These are phyloP conservation scores for Hypericum perforatum DNA, from an alignment of 345 rosid genomes.

Conservation along the genomic window DNA sequence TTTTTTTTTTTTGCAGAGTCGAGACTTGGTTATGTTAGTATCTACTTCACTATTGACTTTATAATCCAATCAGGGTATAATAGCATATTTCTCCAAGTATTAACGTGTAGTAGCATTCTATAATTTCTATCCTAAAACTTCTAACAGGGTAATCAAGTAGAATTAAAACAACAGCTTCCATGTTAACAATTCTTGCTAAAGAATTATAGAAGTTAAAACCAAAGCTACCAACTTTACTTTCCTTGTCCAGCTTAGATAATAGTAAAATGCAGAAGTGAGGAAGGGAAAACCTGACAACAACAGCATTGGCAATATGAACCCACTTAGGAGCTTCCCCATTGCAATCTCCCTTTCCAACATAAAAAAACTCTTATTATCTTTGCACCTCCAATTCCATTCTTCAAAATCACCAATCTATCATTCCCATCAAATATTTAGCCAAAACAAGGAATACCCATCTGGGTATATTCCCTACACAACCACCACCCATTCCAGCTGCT, in stretches of 20 bases:
- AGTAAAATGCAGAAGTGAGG: background rate
- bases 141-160: no score
- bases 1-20: no score
- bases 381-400: background rate
- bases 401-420: background rate
- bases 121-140: no score
- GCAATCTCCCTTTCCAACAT: background rate
- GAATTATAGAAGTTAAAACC: no score
- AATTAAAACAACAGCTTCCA: no score
- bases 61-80: no score
- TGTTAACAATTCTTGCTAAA: no score
- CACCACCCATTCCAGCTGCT: background rate
- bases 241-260: background rate
- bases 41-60: no score
- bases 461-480: background rate
- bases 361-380: background rate
- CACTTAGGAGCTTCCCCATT: slow-evolving; percentile 35
- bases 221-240: no score
- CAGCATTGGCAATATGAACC: slow-evolving; percentile 40
- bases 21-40: no score
- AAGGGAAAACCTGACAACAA: slow-evolving; percentile 32
- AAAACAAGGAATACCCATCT: slow-evolving; percentile 7
- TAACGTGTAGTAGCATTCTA: no score
- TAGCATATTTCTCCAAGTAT: no score
- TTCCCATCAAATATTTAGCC: background rate